Evolutionary conservation across 306 rosid genomes (phyloP).

Genomic region (Oemleria cerasiformis): DNA sequence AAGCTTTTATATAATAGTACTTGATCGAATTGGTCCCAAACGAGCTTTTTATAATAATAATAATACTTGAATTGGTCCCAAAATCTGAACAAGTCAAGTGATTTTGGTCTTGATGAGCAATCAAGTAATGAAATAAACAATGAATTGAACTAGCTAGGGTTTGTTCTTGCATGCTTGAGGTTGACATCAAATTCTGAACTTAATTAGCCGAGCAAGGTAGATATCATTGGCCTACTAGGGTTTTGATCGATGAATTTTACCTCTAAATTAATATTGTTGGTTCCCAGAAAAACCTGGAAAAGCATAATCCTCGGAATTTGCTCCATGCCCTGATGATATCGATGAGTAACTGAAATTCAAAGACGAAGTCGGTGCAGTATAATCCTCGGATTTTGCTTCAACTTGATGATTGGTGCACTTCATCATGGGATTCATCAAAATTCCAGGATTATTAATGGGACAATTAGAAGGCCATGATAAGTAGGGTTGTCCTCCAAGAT

Average conservation of each 20-base stretch:
- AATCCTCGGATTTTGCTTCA: too few relatives aligned
- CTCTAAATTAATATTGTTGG: not conserved
- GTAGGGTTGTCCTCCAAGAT: not conserved
- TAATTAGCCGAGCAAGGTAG: conserved; percentile 1
- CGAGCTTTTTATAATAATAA: too few relatives aligned
- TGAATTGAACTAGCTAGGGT: conserved; percentile 1
- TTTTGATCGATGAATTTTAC: not conserved
- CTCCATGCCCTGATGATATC: conserved; percentile 1
- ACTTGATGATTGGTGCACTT: not conserved
- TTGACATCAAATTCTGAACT: conserved; percentile 1
- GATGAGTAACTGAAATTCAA: not conserved
- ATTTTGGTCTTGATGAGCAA: not conserved
- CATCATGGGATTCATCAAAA: conserved; percentile 4
- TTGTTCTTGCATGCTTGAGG: conserved; percentile 13
- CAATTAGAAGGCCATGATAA: not conserved
- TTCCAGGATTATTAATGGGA: not conserved
- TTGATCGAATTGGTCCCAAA: not conserved
- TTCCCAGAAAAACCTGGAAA: conserved; percentile 26
- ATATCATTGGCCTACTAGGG: not conserved
- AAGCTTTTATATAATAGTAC: too few relatives aligned
- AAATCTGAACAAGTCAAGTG: not conserved
- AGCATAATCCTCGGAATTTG: conserved; percentile 18
- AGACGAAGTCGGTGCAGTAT: not conserved
- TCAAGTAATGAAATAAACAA: too few relatives aligned
- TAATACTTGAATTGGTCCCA: not conserved